phyloP scores from a whole-genome alignment of 106 monocot species.

The Dioscorea alata region DNA sequence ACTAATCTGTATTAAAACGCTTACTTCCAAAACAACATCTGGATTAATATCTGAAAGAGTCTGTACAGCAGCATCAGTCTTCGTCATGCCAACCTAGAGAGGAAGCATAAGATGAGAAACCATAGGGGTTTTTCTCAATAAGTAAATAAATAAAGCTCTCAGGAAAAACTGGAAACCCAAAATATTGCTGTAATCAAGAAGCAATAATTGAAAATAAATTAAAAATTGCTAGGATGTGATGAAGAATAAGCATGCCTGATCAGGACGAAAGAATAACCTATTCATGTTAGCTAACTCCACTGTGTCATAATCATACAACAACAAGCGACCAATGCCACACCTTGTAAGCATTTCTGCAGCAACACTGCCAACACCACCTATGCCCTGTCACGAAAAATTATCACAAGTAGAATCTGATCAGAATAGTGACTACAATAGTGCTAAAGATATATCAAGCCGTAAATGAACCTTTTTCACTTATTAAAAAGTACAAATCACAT shows the following conservation, averaged over 20 bases:
- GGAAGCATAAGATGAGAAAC: no score
- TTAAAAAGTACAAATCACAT: no score
- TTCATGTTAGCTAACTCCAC: slow-evolving; percentile 99
- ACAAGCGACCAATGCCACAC: slow-evolving; percentile 89
- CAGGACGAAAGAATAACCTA: slow-evolving; percentile 95
- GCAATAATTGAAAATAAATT: not conserved
- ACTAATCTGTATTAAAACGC: not conserved
- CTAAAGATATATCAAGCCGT: not conserved
- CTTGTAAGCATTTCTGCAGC: slow-evolving; percentile 98
- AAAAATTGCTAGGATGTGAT: not conserved
- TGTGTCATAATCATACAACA: slow-evolving; percentile 96
- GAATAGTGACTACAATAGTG: not conserved
- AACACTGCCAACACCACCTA: slow-evolving; percentile 98
- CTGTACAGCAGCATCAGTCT: slow-evolving; percentile 97
- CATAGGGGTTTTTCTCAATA: no score
- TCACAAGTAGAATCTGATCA: not conserved
- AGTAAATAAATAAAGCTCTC: no score
- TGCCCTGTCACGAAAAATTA: slow-evolving; percentile 43
- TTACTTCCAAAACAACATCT: slow-evolving; percentile 88
- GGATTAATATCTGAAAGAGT: slow-evolving; percentile 95
- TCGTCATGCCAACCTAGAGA: slow-evolving; percentile 92
- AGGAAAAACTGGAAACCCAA: no score
- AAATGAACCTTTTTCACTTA: not conserved
- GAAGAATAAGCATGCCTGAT: slow-evolving; percentile 68
- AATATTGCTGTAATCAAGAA: no score